Conservation (phyloP, 257 asterid species). For the Fraxinus americana region DNA sequence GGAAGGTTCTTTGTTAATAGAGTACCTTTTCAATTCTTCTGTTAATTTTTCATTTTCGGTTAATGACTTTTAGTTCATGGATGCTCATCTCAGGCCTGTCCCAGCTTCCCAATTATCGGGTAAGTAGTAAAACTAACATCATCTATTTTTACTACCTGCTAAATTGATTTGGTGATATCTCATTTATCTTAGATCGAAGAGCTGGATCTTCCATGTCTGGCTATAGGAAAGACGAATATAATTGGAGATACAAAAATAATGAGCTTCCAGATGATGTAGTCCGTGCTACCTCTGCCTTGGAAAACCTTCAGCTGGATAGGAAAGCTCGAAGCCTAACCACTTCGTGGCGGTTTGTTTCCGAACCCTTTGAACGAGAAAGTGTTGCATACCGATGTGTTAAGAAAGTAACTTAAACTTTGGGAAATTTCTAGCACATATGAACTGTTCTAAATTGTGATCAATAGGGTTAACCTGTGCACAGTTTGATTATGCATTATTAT, state of each 20-base stretch:
- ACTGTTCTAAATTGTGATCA: neutral
- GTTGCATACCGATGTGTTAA: neutral
- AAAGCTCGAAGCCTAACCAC: slow-evolving; percentile 81
- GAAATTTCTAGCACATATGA: too few species aligned
- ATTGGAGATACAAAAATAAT: slow-evolving; percentile 79
- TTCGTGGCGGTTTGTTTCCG: slow-evolving; percentile 79
- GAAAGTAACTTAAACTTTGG: too few species aligned
- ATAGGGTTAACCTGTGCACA: neutral
- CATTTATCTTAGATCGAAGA: slow-evolving; percentile 67
- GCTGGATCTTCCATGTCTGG: slow-evolving; percentile 83
- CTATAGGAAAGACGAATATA: slow-evolving; percentile 88
- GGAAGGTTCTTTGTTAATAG: slow-evolving; percentile 65
- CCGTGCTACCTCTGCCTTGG: slow-evolving; percentile 85
- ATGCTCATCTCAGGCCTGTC: slow-evolving; percentile 65
- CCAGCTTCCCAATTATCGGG: slow-evolving; percentile 81
- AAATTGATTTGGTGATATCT: slow-evolving; percentile 22
- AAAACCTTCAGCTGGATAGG: slow-evolving; percentile 92
- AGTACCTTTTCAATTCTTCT: neutral
- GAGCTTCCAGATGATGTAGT: slow-evolving; percentile 74
- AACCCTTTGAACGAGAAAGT: neutral
- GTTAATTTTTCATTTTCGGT: slow-evolving; percentile 7
- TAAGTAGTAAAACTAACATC: slow-evolving; percentile 33
- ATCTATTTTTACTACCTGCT: neutral
- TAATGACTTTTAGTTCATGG: slow-evolving; percentile 28
- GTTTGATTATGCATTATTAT: neutral